Evolutionary conservation across 345 rosid genomes (phyloP).

Genomic region (Atalantia buxifolia): DNA sequence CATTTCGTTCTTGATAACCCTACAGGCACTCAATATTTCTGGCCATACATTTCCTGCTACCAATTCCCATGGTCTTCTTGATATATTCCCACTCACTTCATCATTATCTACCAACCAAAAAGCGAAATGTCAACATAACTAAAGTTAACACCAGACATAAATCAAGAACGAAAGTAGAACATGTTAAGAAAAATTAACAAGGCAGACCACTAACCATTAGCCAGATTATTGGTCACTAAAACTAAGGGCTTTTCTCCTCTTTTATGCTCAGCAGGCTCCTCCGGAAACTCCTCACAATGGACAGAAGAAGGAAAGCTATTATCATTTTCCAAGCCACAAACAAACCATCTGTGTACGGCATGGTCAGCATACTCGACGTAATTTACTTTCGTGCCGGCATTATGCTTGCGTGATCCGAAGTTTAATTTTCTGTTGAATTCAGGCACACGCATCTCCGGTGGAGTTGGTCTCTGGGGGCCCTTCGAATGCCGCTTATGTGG

Average conservation of each 20-base stretch:
- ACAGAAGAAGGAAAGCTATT: constrained; percentile 29
- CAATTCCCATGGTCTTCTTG: constrained; percentile 32
- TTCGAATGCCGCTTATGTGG: constrained; percentile 27
- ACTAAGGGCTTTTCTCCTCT: constrained; percentile 30
- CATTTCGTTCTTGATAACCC: too few relatives aligned
- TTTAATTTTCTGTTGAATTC: neutral
- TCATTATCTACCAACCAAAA: constrained; percentile 4
- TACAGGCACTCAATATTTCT: constrained; percentile 28
- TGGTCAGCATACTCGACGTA: constrained; percentile 14
- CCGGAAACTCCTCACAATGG: constrained; percentile 32
- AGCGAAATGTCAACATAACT: neutral
- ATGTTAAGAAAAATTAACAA: neutral
- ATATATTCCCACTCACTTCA: constrained; percentile 11
- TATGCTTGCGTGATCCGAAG: neutral
- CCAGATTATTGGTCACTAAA: constrained; percentile 27
- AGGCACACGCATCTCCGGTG: constrained; percentile 5
- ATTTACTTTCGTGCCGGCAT: neutral
- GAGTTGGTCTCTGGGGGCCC: neutral
- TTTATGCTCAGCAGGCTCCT: constrained; percentile 24
- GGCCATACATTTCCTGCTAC: constrained; percentile 46
- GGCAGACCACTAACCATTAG: constrained; percentile 26
- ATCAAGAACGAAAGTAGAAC: constrained; percentile 5
- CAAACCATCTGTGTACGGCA: constrained; percentile 26
- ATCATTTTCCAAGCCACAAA: constrained; percentile 40
- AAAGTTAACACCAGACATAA: neutral